Base-by-base conservation (phyloP, 2,329 filamentous ascomycete genomes). In the Neocatenulostroma microsporum region DNA sequence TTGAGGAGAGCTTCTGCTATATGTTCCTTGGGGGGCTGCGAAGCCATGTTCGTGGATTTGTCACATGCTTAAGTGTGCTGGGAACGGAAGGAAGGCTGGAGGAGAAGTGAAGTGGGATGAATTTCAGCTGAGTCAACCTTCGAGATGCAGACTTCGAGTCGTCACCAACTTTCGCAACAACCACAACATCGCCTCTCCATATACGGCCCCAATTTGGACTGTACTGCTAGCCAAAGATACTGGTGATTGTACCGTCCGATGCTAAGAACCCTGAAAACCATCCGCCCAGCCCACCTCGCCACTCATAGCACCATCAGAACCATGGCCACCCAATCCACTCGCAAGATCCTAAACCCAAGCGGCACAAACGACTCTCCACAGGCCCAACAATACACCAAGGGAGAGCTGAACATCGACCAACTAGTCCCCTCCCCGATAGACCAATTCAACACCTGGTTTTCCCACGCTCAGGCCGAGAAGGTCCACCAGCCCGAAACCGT, bases 371-470 rank as follows among this genome's bases (percentile, higher is more conserved):
- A 68, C 35, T 66, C 74, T 36, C 66, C 69, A 2, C 82, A 83
- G 58, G 85, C 86, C 9, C 76, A 76, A 17, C 86, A 94, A 61
- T 94, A 88, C 69, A 77, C 73, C 33, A 71, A 72, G 60, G 76
- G 74, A 50, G 68, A 70, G 1, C 76, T 94, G 20, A 68, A 72
- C 23, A 70, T 67, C 30, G 52, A 61, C 1, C 73, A 85, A 55
- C 76, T 93, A 50, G 54, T 70, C 1, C 38, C 66, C 7, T 73
- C 73, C 37, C 91, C 91, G 1, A 76, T 89, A 40, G 68, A 70
- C 21, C 91, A 96, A 67, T 98, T 96, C 69, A 76, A 94, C 67
- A 62, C 66, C 44, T 98, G 91, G 91, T 98, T 94, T 72, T 71
- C 74, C 10, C 72, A 80, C 42, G 84, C 88, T 0, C 76, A 81